Conservation (phyloP, 2,329 filamentous ascomycete species). For the Colletotrichum tabaci region DNA sequence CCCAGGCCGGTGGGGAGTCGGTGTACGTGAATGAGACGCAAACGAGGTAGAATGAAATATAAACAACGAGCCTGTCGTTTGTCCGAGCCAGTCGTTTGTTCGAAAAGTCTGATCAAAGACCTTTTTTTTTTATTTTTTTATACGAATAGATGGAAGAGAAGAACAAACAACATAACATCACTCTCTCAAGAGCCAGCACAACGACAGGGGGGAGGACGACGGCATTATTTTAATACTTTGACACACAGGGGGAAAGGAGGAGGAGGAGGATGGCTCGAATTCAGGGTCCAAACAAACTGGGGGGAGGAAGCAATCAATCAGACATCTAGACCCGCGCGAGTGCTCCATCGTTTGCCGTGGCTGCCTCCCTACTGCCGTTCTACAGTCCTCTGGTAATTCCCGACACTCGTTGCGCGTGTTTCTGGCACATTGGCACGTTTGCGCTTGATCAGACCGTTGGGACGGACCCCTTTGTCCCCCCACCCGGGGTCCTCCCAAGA, state of each 20-base stretch:
- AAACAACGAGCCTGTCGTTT: constrained; percentile 20
- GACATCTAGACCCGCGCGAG: constrained; percentile 11
- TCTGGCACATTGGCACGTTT: background rate
- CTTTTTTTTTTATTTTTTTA: background rate
- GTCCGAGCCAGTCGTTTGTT: constrained; percentile 21
- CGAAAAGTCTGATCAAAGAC: constrained; percentile 12
- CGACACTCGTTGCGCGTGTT: background rate
- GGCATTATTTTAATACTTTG: constrained; percentile 31
- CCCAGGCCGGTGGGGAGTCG: constrained; percentile 28
- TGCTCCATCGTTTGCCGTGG: constrained; percentile 8
- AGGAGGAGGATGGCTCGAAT: background rate
- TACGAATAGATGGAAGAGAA: constrained; percentile 1
- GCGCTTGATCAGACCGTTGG: constrained; percentile 6
- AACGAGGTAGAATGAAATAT: background rate
- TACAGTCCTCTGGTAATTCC: too few relatives aligned
- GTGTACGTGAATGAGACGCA: background rate
- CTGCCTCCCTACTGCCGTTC: background rate
- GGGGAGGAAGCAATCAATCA: constrained; percentile 24
- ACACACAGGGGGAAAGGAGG: background rate
- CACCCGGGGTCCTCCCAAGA: background rate
- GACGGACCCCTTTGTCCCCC: background rate
- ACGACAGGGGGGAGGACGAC: constrained; percentile 1
- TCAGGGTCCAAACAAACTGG: constrained; percentile 34
- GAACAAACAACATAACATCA: background rate
- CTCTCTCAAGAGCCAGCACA: background rate